A percentile compares a stretch with the other conserved stretches of the same genome.
Evolutionary conservation across 2,329 filamentous ascomycete genomes (phyloP).

Genomic region (Monilinia fructicola): DNA sequence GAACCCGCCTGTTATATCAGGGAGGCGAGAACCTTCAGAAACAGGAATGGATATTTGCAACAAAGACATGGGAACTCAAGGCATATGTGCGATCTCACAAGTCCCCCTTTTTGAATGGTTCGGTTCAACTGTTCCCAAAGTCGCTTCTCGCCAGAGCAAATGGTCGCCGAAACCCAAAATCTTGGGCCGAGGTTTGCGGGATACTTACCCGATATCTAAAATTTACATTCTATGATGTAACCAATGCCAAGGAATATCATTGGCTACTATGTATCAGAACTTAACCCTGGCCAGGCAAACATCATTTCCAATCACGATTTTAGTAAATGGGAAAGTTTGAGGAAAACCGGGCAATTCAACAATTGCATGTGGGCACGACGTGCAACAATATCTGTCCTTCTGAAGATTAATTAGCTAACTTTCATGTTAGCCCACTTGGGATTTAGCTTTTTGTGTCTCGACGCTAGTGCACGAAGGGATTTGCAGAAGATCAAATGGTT

Average conservation of each 20-base stretch:
- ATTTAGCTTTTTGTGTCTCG: background rate
- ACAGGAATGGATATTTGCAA: background rate
- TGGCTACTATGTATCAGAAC: background rate
- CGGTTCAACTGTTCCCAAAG: background rate
- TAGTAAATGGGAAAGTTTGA: background rate
- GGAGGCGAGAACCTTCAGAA: no score
- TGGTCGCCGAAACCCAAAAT: no score
- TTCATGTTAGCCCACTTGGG: background rate
- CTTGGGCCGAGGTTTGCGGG: background rate
- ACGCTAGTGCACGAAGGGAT: background rate
- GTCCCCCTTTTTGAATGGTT: background rate
- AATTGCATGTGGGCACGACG: background rate
- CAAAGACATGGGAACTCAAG: no score
- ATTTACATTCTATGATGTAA: background rate
- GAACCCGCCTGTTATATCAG: no score
- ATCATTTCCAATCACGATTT: background rate
- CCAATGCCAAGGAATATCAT: no score
- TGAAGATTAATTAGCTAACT: background rate
- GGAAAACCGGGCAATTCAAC: background rate
- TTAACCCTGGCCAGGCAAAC: background rate
- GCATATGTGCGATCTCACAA: background rate
- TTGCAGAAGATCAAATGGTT: no score
- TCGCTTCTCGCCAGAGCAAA: background rate
- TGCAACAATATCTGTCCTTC: constrained; percentile 6
- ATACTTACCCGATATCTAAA: background rate